Evolutionary conservation across 768 basidiomycete species (phyloP), one percentile per base, ranked within the genome.

Genomic region (Phanerochaete sordida): DNA sequence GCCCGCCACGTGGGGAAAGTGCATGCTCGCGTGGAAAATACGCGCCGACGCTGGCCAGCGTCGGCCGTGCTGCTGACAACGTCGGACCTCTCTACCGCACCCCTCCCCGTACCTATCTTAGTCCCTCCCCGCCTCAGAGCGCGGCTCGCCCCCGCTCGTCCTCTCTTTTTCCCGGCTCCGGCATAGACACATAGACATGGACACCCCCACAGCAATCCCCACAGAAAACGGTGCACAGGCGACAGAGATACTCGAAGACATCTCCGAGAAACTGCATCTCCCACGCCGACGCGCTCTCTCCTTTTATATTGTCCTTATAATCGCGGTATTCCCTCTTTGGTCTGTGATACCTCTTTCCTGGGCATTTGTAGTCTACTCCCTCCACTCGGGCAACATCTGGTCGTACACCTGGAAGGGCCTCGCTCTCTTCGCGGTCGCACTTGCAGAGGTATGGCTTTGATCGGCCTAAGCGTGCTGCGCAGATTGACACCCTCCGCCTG

Each of bases 301-400:
- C 7, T 92, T 84, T 67, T 89, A 86, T 63, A 26, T 83, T 56
- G 85, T 83, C 62, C 74, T 91, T 35, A 59, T 86, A 60, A 61
- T 78, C 49, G 65, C 82, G 57, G 81, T 91, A 59, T 65, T 81
- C 4, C 90, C 91, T 8, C 63, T 91, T 57, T 89, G 88, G 82
- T 81, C 81, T 5, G 69, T 82, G 35, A 74, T 83, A 7, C 86
- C 89, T 11, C 65, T 85, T 24, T 81, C 87, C 23, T 93, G 91
- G 90, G 68, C 71, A 7, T 90, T 84, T 67, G 81, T 80, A 45
- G 47, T 78, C 62, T 77, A 78, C 68, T 72, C 81, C 46, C 68
- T 88, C 43, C 73, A 73, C 62, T 71, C 75, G 39, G 76, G 78
- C 33, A 73, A 62, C 39, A 65, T 84, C 58, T 79, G 69, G 75